Conservation (phyloP, 352 stramenopile species). For the Phytophthora macrochlamydospora region DNA sequence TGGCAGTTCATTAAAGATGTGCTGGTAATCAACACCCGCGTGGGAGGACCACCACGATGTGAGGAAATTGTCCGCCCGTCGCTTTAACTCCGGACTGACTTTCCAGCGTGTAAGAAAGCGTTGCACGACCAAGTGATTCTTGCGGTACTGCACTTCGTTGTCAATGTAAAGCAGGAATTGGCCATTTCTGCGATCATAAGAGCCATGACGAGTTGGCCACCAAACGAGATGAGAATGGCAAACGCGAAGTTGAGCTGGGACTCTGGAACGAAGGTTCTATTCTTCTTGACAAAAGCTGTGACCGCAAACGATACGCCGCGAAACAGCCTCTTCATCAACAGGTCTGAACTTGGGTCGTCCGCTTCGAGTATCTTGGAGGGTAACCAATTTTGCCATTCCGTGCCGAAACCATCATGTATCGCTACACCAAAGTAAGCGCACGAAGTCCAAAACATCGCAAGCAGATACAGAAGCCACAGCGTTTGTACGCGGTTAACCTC, state of each 20-base stretch:
- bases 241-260: conserved; percentile 53
- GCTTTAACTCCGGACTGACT: conserved; percentile 44
- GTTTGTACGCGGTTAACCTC: conserved; percentile 62
- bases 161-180: conserved; percentile 67
- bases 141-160: conserved; percentile 75
- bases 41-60: conserved; percentile 68
- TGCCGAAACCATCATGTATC: conserved; percentile 58
- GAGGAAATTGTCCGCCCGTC: conserved; percentile 47
- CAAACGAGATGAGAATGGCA: conserved; percentile 55
- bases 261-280: conserved; percentile 49
- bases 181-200: conserved; percentile 80
- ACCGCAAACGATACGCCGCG: conserved; percentile 56
- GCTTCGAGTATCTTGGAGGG: conserved; percentile 35
- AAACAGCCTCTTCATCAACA: conserved; percentile 50
- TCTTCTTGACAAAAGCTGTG: conserved; percentile 69
- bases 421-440: conserved; percentile 69
- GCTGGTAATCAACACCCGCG: conserved; percentile 58
- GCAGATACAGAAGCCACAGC: conserved; percentile 57
- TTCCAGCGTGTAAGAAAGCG: conserved; percentile 47
- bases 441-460: conserved; percentile 70
- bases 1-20: conserved; percentile 58
- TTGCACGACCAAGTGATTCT: conserved; percentile 68
- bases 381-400: conserved; percentile 60
- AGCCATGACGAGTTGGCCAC: conserved; percentile 70
- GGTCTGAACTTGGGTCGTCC: conserved; percentile 27